Evolutionary conservation across 2,329 filamentous ascomycete genomes (phyloP).

Genomic region (Pleurostoma richardsiae): DNA sequence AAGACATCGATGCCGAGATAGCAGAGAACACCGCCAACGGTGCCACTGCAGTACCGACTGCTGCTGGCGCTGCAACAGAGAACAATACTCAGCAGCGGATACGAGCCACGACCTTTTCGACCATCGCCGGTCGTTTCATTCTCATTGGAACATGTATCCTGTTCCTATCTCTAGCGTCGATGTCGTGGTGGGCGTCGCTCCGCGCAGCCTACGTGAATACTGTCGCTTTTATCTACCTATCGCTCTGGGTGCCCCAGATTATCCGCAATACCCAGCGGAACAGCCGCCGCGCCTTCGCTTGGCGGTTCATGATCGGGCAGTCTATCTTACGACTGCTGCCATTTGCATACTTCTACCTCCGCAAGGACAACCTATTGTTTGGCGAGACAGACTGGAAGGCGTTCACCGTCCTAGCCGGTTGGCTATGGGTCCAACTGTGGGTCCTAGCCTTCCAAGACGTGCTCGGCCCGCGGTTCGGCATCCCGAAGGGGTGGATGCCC

Average conservation of each 20-base stretch:
- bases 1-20: constrained; percentile 59
- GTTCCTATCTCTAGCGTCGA: constrained; percentile 54
- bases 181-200: constrained; percentile 52
- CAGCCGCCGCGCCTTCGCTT: constrained; percentile 83
- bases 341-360: constrained; percentile 79
- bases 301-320: constrained; percentile 86
- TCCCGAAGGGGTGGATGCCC: constrained; percentile 64
- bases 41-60: constrained; percentile 27
- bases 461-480: constrained; percentile 80
- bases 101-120: constrained; percentile 39
- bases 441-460: constrained; percentile 77
- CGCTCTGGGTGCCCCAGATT: constrained; percentile 90
- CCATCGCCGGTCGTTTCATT: constrained; percentile 52
- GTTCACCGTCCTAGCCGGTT: constrained; percentile 62
- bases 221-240: constrained; percentile 72
- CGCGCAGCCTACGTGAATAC: constrained; percentile 56
- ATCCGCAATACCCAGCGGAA: constrained; percentile 86
- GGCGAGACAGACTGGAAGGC: constrained; percentile 62
- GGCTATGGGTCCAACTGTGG: constrained; percentile 85
- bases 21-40: constrained; percentile 27
- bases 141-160: constrained; percentile 49
- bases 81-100: constrained; percentile 21
- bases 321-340: constrained; percentile 73
- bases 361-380: constrained; percentile 75
- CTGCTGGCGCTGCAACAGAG: constrained; percentile 16